Conservation (phyloP, 2,329 filamentous ascomycete species). For the Leptographium galeiforme region DNA sequence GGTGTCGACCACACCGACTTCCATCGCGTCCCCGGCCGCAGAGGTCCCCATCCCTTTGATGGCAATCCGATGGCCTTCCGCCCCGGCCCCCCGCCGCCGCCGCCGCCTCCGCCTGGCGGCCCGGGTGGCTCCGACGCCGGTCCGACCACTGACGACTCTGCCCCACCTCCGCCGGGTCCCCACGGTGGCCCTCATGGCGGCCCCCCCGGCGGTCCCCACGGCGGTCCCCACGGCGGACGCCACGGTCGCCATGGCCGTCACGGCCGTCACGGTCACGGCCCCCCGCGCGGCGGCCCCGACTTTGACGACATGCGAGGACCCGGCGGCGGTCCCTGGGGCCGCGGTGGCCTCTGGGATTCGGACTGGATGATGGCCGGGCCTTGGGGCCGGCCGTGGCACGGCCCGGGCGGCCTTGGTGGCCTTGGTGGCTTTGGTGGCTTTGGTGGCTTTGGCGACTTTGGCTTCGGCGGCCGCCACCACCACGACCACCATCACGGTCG, state of each 20-base stretch:
- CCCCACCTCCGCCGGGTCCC: neutral
- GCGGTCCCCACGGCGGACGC: neutral
- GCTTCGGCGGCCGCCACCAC: neutral
- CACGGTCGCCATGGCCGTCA: constrained; percentile 1
- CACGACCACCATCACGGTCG: neutral
- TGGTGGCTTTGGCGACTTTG: constrained; percentile 9
- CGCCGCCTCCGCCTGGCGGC: neutral
- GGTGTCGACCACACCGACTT: neutral
- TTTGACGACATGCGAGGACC: neutral
- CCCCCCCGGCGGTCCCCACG: neutral
- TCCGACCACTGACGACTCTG: neutral
- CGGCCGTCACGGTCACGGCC: neutral
- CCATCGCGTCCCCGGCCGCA: neutral
- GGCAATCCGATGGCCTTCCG: neutral
- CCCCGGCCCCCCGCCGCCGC: neutral
- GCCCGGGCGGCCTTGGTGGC: neutral
- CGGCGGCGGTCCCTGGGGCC: neutral
- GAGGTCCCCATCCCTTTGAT: neutral
- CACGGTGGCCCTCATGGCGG: neutral
- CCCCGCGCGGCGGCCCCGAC: neutral
- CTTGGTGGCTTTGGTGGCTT: constrained; percentile 3
- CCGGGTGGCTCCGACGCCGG: too few relatives aligned
- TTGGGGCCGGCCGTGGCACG: constrained; percentile 9
- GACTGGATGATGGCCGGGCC: neutral
- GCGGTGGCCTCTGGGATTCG: neutral